phyloP scores from a whole-genome alignment of 1,284 basidiomycete species.

The Ceratobasidium sp. region DNA sequence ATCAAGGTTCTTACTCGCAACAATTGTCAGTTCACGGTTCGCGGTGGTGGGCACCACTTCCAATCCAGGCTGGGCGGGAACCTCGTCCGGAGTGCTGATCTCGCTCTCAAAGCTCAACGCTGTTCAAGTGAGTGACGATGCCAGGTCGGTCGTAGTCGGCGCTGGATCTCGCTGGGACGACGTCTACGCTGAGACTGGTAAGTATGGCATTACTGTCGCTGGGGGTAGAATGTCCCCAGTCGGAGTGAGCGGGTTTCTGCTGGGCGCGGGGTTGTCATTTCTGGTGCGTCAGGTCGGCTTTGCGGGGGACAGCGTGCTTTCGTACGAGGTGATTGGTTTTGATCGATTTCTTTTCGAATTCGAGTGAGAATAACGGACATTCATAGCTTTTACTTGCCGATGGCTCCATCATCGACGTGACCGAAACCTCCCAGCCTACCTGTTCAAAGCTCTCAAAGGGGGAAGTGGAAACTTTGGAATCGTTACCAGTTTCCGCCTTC shows the following conservation, averaged over 20 bases:
- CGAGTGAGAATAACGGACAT: background rate
- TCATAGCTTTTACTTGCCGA: constrained; percentile 13
- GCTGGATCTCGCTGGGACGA: constrained; percentile 5
- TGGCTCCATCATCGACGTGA: background rate
- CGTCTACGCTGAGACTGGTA: constrained; percentile 4
- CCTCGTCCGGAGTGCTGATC: constrained; percentile 4
- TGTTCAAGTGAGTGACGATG: background rate
- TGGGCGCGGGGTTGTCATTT: constrained; percentile 12
- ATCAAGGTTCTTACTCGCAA: background rate
- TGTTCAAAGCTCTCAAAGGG: constrained; percentile 22
- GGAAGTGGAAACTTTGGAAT: constrained; percentile 22
- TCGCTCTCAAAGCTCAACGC: background rate
- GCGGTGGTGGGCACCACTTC: constrained; percentile 8
- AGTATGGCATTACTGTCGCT: background rate
- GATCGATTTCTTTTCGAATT: background rate
- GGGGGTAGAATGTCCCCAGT: constrained; percentile 7
- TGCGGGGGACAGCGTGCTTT: constrained; percentile 1
- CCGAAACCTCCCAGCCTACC: background rate
- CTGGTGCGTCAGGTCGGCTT: constrained; percentile 13
- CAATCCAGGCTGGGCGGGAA: constrained; percentile 19
- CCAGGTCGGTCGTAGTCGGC: background rate
- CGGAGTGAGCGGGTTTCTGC: constrained; percentile 15
- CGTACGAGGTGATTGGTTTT: constrained; percentile 2
- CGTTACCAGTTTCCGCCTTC: constrained; percentile 7
- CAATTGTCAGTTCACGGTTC: constrained; percentile 13